phyloP scores from a whole-genome alignment of 2,329 filamentous ascomycete genomes.

The Thielaviopsis populi region DNA sequence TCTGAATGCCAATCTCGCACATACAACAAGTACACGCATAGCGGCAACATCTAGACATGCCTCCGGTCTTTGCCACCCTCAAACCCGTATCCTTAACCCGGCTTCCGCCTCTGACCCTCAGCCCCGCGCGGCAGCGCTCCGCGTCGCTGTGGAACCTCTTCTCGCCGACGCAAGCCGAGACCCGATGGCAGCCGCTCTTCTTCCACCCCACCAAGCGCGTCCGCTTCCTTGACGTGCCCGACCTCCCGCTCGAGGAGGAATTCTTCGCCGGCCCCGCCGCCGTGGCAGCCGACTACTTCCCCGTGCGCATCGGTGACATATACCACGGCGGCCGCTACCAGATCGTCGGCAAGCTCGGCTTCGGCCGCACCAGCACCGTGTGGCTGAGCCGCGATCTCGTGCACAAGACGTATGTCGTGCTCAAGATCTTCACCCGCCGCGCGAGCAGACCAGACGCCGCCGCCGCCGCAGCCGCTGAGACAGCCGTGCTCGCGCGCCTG shows the following conservation, averaged over 20 bases:
- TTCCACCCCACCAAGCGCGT: constrained; percentile 7
- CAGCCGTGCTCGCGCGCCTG: neutral
- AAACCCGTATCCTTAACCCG: neutral
- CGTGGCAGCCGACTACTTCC: constrained; percentile 3
- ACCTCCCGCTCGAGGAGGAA: neutral
- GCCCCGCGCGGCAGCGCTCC: neutral
- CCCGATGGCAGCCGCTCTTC: neutral
- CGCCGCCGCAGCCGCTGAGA: neutral
- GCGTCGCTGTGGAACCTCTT: neutral
- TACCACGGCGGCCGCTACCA: neutral
- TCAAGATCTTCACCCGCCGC: neutral
- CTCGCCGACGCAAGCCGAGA: neutral
- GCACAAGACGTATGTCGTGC: neutral
- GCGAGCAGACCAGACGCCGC: neutral
- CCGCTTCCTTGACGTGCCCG: neutral
- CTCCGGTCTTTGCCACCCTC: neutral
- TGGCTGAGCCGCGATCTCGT: neutral
- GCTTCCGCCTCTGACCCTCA: neutral
- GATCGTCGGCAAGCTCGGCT: constrained; percentile 2
- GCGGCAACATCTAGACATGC: no score
- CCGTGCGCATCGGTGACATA: neutral
- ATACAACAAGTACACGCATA: no score
- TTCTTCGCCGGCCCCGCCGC: neutral
- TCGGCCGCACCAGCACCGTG: constrained; percentile 5
- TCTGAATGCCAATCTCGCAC: no score